Conservation (phyloP, 768 basidiomycete genomes). For the Mycena venus region DNA sequence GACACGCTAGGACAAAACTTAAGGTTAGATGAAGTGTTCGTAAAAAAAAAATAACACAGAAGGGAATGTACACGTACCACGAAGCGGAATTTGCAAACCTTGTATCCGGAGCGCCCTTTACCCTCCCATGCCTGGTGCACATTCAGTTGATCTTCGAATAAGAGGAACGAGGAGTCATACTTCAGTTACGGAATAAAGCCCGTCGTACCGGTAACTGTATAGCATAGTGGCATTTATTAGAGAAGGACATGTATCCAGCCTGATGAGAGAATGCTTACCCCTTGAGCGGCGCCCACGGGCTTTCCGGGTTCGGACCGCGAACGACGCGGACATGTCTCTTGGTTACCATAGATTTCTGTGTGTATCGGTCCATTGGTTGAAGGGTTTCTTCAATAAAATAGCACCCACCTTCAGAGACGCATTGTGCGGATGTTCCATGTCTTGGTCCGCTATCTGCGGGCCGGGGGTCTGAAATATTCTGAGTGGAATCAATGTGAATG, state of each 20-base stretch:
- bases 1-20: background rate
- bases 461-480: background rate
- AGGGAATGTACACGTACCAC: background rate
- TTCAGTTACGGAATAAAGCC: background rate
- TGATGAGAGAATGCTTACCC: background rate
- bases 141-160: background rate
- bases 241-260: too few relatives aligned
- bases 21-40: too few relatives aligned
- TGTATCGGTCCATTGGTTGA: too few relatives aligned
- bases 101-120: constrained; percentile 2
- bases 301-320: background rate
- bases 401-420: background rate
- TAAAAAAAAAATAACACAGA: too few relatives aligned
- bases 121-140: constrained; percentile 4
- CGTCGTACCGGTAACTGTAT: constrained; percentile 16
- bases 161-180: background rate
- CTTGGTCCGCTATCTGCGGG: constrained; percentile 11
- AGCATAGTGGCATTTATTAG: background rate
- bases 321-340: constrained; percentile 3
- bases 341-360: constrained; percentile 4
- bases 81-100: constrained; percentile 20
- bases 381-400: too few relatives aligned
- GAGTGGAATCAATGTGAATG: background rate
- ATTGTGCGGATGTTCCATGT: constrained; percentile 8
- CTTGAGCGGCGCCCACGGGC: background rate